Evolutionary conservation across 1,284 basidiomycete genomes (phyloP).

Genomic region (Cryptococcus sp.): DNA sequence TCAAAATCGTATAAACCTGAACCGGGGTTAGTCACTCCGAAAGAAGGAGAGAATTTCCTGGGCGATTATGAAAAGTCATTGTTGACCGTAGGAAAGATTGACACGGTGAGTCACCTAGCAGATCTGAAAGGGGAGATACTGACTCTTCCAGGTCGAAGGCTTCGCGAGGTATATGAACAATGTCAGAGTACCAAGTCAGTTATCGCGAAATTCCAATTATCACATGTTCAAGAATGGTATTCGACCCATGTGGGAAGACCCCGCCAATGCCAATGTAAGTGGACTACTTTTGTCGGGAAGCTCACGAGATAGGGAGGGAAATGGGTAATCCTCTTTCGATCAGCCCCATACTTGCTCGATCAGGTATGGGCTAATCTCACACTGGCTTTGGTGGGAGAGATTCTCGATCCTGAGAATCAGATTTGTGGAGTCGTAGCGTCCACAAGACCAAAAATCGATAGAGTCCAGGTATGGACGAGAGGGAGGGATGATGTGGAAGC

Average conservation of each 20-base stretch:
- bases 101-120: slow-evolving; percentile 53
- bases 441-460: slow-evolving; percentile 75
- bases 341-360: slow-evolving; percentile 69
- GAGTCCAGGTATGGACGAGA: slow-evolving; percentile 85
- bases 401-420: slow-evolving; percentile 78
- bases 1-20: slow-evolving; percentile 68
- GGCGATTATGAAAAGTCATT: slow-evolving; percentile 60
- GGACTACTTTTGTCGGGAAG: neutral
- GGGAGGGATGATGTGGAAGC: slow-evolving; percentile 74
- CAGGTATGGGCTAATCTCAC: slow-evolving; percentile 85
- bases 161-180: slow-evolving; percentile 95
- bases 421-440: slow-evolving; percentile 89
- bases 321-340: slow-evolving; percentile 89
- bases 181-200: slow-evolving; percentile 80
- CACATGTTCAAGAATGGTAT: slow-evolving; percentile 76
- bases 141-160: slow-evolving; percentile 57
- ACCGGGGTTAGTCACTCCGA: slow-evolving; percentile 40
- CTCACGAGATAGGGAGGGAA: slow-evolving; percentile 61
- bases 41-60: slow-evolving; percentile 17
- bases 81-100: slow-evolving; percentile 70
- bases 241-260: slow-evolving; percentile 84
- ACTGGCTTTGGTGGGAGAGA: slow-evolving; percentile 85
- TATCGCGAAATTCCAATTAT: slow-evolving; percentile 85
- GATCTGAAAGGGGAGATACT: neutral
- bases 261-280: slow-evolving; percentile 67